phyloP scores from a whole-genome alignment of 768 basidiomycete genomes.

The Daedalea quercina region DNA sequence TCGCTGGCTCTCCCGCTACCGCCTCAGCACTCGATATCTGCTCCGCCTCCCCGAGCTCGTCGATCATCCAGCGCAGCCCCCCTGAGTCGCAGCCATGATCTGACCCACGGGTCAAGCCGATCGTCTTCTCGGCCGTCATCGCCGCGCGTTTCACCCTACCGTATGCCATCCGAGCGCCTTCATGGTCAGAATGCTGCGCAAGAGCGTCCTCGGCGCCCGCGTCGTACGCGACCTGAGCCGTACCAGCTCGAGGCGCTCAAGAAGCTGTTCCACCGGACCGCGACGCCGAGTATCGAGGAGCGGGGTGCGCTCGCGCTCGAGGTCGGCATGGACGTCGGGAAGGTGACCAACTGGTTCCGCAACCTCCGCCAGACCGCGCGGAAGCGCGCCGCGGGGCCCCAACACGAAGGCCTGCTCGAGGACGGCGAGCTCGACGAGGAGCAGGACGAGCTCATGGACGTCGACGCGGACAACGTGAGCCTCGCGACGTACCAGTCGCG shows the following conservation, averaged over 20 bases:
- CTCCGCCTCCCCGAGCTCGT: slow-evolving; percentile 30
- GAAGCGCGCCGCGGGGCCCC: slow-evolving; percentile 49
- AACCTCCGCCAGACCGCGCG: slow-evolving; percentile 79
- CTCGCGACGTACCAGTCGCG: slow-evolving; percentile 15
- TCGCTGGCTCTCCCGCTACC: slow-evolving; percentile 32
- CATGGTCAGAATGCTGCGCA: slow-evolving; percentile 3
- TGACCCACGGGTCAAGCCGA: background rate
- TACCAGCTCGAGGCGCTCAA: slow-evolving; percentile 73
- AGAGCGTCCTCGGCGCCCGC: slow-evolving; percentile 34
- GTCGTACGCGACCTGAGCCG: slow-evolving; percentile 74
- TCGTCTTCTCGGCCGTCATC: slow-evolving; percentile 17
- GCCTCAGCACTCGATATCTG: slow-evolving; percentile 11
- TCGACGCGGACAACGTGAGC: slow-evolving; percentile 24
- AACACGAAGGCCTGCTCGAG: slow-evolving; percentile 36
- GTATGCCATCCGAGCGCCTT: slow-evolving; percentile 6
- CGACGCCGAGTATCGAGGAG: slow-evolving; percentile 76
- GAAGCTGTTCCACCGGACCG: slow-evolving; percentile 57
- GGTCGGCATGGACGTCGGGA: slow-evolving; percentile 81
- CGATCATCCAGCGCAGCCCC: slow-evolving; percentile 28
- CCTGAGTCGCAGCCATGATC: background rate
- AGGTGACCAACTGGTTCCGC: slow-evolving; percentile 86
- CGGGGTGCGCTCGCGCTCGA: slow-evolving; percentile 66
- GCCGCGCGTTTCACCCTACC: slow-evolving; percentile 21
- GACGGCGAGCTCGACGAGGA: slow-evolving; percentile 25
- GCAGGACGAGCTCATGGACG: slow-evolving; percentile 28